These are phyloP conservation scores for Mortierella hygrophila DNA, from an alignment of 192 early-diverging fungal genomes.

Conservation along the genomic window DNA sequence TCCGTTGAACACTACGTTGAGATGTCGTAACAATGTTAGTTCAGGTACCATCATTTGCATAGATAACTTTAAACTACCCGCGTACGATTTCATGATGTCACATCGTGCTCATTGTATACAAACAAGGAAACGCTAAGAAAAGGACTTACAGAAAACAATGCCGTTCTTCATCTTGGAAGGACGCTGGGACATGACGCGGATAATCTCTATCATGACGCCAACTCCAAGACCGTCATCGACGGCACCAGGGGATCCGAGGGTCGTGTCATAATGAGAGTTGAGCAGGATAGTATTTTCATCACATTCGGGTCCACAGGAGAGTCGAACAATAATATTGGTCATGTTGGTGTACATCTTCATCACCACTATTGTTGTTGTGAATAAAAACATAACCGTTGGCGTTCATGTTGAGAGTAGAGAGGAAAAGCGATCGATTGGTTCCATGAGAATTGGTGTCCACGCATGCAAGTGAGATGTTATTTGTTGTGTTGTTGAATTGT, in stretches of 20 bases:
- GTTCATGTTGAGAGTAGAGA: background rate
- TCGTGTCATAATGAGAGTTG: conserved; percentile 81
- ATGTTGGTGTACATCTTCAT: conserved; percentile 79
- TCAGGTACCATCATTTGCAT: background rate
- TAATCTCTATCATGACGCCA: conserved; percentile 79
- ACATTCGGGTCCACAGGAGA: conserved; percentile 77
- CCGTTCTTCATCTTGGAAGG: conserved; percentile 60
- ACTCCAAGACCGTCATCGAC: conserved; percentile 79
- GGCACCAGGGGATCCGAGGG: conserved; percentile 68
- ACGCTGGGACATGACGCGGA: conserved; percentile 63
- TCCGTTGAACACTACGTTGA: conserved; percentile 75
- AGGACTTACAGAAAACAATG: conserved; percentile 68
- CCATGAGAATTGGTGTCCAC: conserved; percentile 2
- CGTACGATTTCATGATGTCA: background rate
- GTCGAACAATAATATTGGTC: conserved; percentile 77
- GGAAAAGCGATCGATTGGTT: conserved; percentile 7
- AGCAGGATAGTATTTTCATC: conserved; percentile 74
- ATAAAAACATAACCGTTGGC: background rate
- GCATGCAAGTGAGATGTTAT: conserved; percentile 12
- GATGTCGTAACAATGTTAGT: background rate
- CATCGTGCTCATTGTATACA: background rate
- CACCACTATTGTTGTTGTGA: conserved; percentile 55
- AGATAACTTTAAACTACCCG: background rate
- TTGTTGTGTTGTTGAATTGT: background rate
- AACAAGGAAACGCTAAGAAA: too few relatives aligned